Base-by-base conservation (phyloP, 768 basidiomycete species). In the Serendipita indica region DNA sequence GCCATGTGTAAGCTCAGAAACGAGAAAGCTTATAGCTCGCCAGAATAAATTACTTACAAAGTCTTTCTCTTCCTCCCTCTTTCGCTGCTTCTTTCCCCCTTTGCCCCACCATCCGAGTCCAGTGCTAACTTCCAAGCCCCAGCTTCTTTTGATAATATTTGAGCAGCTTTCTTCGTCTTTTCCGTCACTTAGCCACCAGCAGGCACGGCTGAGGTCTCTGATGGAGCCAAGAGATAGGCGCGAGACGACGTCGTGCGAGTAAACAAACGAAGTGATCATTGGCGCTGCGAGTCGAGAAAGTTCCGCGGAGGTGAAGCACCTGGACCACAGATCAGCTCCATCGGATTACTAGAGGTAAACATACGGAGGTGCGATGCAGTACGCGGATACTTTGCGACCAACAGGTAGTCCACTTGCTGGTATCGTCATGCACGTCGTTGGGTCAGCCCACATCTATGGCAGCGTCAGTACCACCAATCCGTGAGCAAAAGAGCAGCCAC, bases 361-460 rank as follows among this genome's bases (percentile, higher is more conserved):
- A 37, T 71, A 89, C 78, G 87, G 87, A 39, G 88, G 86, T 20
- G 80, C 87, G 67, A 88, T 84, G 65, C 83, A 84, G 65, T 85
- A 89, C 1, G 83, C 85, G 25, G 80, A 79, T 12, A 87, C 83
- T 3, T 39, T 43, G 35, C 63, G 60, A 32, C 58, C 60, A n/a
- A 32, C 57, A 3, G 64, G 62, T 18, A 65, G 39, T 3, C 63
- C 63, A 52, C 57, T 57, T 1, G 61, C 57, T 4, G 16, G 33
- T 34, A 66, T 61, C 1, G 43, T 91, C 39, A 83, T 72, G 62
- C 88, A 88, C 1, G 83, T 89, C 62, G 72, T 75, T 18, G 86
- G 85, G 66, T 89, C 85, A 0, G 87, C 85, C 88, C 88, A 91
- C 79, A 86, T 84, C 87, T 89, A 61, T 3, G 33, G 30, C 39